These are phyloP conservation scores for Arthrobotrys conoides DNA, from an alignment of 2,329 filamentous ascomycete species.

Conservation along the genomic window DNA sequence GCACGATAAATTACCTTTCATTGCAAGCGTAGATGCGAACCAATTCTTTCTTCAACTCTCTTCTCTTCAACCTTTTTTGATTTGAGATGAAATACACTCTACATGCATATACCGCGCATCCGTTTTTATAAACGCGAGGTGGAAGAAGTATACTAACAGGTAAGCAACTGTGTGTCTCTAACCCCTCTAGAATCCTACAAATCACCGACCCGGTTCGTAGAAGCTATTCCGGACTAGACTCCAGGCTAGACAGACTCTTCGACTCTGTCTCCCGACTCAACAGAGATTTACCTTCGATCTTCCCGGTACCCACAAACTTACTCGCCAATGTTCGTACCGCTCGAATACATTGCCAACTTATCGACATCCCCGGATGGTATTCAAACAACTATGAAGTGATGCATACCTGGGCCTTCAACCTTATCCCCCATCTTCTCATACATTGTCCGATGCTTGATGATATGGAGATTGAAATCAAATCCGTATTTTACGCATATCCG, in stretches of 20 bases:
- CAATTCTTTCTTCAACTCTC: background rate
- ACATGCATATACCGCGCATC: background rate
- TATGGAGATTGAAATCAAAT: conserved; percentile 12
- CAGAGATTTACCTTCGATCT: conserved; percentile 5
- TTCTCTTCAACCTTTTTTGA: background rate
- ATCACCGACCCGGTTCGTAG: conserved; percentile 37
- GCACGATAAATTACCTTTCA: conserved; percentile 9
- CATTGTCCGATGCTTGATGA: conserved; percentile 18
- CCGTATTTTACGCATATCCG: background rate
- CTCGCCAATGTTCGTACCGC: conserved; percentile 31
- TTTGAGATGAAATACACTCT: background rate
- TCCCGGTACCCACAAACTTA: conserved; percentile 11
- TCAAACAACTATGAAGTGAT: background rate
- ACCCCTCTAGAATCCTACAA: conserved; percentile 32
- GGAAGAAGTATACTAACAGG: conserved; percentile 36
- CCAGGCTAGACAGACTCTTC: conserved; percentile 18
- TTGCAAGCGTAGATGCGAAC: conserved; percentile 21
- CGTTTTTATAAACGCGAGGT: background rate
- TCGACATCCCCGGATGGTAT: conserved; percentile 21
- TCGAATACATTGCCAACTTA: conserved; percentile 27
- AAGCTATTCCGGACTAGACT: conserved; percentile 10
- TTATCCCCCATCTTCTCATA: conserved; percentile 23
- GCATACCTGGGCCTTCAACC: conserved; percentile 40
- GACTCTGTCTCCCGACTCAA: conserved; percentile 30
- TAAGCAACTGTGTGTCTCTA: conserved; percentile 19